Conservation (phyloP, 352 stramenopile genomes). For the Phytophthora nicotianae region DNA sequence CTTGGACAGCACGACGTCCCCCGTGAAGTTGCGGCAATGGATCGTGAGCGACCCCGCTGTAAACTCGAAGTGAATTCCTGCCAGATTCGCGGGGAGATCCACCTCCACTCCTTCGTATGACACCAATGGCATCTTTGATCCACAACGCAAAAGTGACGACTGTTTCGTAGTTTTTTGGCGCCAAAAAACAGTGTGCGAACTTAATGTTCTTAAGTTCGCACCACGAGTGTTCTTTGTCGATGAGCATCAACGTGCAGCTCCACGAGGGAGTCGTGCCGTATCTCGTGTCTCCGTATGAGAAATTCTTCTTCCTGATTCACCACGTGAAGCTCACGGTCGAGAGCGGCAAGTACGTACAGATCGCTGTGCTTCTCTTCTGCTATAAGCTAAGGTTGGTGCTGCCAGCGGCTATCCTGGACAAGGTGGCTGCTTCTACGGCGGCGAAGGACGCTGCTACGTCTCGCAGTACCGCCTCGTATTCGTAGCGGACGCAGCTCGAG, state of each 20-base stretch:
- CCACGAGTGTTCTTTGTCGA: conserved; percentile 16
- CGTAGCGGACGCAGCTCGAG: conserved; percentile 43
- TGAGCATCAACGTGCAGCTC: conserved; percentile 83
- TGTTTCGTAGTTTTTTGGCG: conserved; percentile 8
- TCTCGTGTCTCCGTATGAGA: conserved; percentile 80
- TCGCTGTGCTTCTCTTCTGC: not conserved
- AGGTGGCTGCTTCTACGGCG: conserved; percentile 80
- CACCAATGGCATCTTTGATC: conserved; percentile 61
- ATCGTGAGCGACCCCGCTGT: conserved; percentile 61
- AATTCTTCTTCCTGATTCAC: conserved; percentile 79
- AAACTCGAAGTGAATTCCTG: conserved; percentile 76
- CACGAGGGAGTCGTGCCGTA: conserved; percentile 66
- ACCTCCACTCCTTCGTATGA: conserved; percentile 83
- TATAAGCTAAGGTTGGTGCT: conserved; percentile 1
- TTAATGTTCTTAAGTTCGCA: conserved; percentile 5
- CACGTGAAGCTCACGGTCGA: conserved; percentile 77
- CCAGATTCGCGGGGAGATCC: conserved; percentile 61
- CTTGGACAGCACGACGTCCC: conserved; percentile 68
- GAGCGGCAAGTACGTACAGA: conserved; percentile 69
- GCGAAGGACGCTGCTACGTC: conserved; percentile 69
- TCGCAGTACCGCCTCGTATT: conserved; percentile 83
- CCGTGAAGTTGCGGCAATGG: conserved; percentile 76
- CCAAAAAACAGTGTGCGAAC: conserved; percentile 4
- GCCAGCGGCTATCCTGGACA: conserved; percentile 79
- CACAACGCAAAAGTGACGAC: not conserved